Conservation (phyloP, 371 early-diverging fungal species). For the Saksenaea oblongispora region DNA sequence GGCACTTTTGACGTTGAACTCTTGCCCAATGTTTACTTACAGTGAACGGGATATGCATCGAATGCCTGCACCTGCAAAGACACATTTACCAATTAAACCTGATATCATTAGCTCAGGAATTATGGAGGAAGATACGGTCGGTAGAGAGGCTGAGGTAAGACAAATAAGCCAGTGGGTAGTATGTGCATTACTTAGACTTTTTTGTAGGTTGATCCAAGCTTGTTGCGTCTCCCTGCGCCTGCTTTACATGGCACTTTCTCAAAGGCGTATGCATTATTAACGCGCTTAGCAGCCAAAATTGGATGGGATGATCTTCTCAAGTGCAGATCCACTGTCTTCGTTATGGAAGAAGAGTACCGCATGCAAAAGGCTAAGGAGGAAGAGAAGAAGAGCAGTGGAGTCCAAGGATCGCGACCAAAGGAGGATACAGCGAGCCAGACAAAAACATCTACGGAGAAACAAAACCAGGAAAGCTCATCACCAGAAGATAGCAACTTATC, state of each 20-base stretch:
- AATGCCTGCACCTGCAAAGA: constrained; percentile 86
- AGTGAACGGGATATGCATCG: constrained; percentile 88
- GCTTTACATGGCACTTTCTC: constrained; percentile 90
- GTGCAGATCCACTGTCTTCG: constrained; percentile 86
- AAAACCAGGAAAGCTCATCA: constrained; percentile 7
- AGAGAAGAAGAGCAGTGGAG: constrained; percentile 40
- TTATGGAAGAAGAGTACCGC: constrained; percentile 98
- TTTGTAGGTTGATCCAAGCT: constrained; percentile 55
- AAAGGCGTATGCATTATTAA: constrained; percentile 82
- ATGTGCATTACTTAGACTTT: not conserved
- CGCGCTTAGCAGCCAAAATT: constrained; percentile 74
- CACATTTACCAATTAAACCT: constrained; percentile 76
- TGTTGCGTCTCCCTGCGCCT: constrained; percentile 84
- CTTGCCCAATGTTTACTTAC: constrained; percentile 97
- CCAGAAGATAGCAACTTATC: constrained; percentile 15
- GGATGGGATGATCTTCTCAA: constrained; percentile 96
- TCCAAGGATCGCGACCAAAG: constrained; percentile 16
- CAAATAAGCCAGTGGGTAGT: not conserved
- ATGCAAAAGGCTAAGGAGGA: constrained; percentile 70
- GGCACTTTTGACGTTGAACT: constrained; percentile 92
- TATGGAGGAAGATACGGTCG: constrained; percentile 73
- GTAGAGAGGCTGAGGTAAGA: constrained; percentile 68
- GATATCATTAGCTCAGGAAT: constrained; percentile 63
- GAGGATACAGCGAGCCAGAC: constrained; percentile 12
- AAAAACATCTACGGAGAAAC: constrained; percentile 8